phyloP scores from a whole-genome alignment of 2,329 filamentous ascomycete species.

The Penicillium frequentans region DNA sequence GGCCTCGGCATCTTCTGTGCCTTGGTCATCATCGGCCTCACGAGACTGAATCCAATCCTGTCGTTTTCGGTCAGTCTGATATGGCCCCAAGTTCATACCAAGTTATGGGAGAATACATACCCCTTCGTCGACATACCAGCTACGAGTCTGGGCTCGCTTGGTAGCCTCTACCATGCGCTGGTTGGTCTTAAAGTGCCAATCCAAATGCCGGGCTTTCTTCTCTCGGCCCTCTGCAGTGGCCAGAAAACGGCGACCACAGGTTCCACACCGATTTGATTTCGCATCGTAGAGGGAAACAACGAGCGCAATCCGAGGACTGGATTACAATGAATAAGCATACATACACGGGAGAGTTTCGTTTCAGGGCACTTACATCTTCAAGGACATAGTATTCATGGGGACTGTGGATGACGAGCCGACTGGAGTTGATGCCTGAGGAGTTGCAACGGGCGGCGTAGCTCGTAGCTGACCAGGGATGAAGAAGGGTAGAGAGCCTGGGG shows the following conservation, averaged over 20 bases:
- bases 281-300: constrained; percentile 75
- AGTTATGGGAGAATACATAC: constrained; percentile 50
- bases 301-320: constrained; percentile 71
- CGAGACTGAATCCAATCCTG: constrained; percentile 88
- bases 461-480: constrained; percentile 39
- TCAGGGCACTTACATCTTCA: constrained; percentile 65
- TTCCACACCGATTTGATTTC: constrained; percentile 82
- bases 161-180: constrained; percentile 83
- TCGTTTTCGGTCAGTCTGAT: constrained; percentile 19
- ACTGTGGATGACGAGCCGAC: constrained; percentile 32
- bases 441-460: constrained; percentile 36
- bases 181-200: constrained; percentile 97
- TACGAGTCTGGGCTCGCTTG: constrained; percentile 83
- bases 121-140: constrained; percentile 90
- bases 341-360: neutral
- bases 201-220: constrained; percentile 88
- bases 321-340: neutral
- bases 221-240: constrained; percentile 74
- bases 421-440: constrained; percentile 34
- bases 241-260: constrained; percentile 85
- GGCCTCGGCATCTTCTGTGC: constrained; percentile 43
- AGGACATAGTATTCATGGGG: constrained; percentile 64
- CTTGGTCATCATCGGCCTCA: constrained; percentile 70
- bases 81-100: constrained; percentile 2
- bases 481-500: constrained; percentile 42